Evolutionary conservation across 169 alveolate genomes (phyloP).

Genomic region (Toxoplasma gondii): DNA sequence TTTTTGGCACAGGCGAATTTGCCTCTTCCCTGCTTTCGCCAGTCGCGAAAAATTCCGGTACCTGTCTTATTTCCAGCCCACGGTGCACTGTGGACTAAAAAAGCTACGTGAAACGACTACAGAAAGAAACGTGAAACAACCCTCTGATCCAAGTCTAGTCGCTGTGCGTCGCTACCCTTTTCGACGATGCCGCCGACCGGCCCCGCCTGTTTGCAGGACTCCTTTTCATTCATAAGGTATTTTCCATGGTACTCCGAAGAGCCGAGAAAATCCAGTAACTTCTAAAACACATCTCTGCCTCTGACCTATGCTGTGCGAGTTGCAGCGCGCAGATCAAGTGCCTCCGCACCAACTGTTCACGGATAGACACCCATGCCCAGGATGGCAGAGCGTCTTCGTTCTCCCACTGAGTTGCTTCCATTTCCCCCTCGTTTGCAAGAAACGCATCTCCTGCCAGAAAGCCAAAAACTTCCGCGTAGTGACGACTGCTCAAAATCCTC

Average conservation of each 20-base stretch:
- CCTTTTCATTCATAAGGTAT: neutral
- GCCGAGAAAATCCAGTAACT: slow-evolving; percentile 21
- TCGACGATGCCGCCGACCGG: too few species aligned
- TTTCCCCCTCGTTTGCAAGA: neutral
- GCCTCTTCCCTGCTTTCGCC: too few species aligned
- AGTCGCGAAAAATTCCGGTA: too few species aligned
- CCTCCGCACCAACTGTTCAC: slow-evolving; percentile 8
- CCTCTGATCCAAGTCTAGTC: too few species aligned
- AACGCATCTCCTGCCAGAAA: neutral
- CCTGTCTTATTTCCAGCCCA: too few species aligned
- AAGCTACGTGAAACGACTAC: too few species aligned
- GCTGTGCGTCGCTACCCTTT: too few species aligned
- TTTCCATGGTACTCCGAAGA: neutral
- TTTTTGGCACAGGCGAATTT: too few species aligned
- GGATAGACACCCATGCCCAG: slow-evolving; percentile 5
- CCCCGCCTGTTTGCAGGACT: too few species aligned
- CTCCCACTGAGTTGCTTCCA: neutral
- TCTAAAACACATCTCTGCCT: slow-evolving; percentile 12
- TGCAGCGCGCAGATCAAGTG: neutral
- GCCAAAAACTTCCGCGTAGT: neutral
- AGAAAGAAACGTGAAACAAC: too few species aligned
- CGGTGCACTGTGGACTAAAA: too few species aligned
- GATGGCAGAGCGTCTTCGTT: neutral
- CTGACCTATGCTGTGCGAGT: neutral
- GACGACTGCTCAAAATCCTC: neutral